phyloP scores from a whole-genome alignment of 2,329 filamentous ascomycete species.

The Cercospora zeina region DNA sequence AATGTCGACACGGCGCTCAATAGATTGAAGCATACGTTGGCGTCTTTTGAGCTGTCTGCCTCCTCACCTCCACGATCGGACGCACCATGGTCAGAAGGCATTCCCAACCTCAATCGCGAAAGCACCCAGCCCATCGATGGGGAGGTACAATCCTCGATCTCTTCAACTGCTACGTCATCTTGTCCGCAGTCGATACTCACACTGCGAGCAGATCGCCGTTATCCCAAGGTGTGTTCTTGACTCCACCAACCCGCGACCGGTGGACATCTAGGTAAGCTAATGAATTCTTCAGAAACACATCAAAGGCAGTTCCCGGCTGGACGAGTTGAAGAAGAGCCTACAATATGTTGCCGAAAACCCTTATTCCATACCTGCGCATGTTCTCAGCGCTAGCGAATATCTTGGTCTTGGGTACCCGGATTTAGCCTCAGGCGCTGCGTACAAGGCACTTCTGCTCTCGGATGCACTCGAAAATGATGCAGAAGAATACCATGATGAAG shows the following conservation, averaged over 20 bases:
- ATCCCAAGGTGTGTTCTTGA: conserved; percentile 29
- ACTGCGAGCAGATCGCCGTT: conserved; percentile 21
- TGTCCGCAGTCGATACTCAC: conserved; percentile 12
- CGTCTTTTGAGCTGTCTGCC: conserved; percentile 34
- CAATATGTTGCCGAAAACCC: conserved; percentile 21
- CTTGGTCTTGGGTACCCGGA: conserved; percentile 81
- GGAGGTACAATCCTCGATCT: neutral
- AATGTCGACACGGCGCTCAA: conserved; percentile 37
- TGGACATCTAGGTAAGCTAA: conserved; percentile 25
- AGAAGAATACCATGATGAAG: conserved; percentile 78
- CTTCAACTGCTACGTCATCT: neutral
- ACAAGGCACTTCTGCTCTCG: conserved; percentile 80
- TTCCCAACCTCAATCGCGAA: neutral
- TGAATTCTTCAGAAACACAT: conserved; percentile 19
- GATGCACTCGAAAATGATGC: conserved; percentile 77
- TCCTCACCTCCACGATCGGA: conserved; percentile 17
- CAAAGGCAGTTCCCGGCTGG: conserved; percentile 15
- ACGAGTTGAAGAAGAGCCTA: conserved; percentile 23
- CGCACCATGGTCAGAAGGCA: neutral
- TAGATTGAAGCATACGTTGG: conserved; percentile 38
- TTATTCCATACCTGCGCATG: conserved; percentile 33
- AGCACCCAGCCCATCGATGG: neutral
- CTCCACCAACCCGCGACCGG: neutral
- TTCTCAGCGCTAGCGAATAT: conserved; percentile 68
- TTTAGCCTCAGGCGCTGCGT: conserved; percentile 84